phyloP scores from a whole-genome alignment of 371 early-diverging fungal genomes.

The Paraphysoderma sedebokerense region DNA sequence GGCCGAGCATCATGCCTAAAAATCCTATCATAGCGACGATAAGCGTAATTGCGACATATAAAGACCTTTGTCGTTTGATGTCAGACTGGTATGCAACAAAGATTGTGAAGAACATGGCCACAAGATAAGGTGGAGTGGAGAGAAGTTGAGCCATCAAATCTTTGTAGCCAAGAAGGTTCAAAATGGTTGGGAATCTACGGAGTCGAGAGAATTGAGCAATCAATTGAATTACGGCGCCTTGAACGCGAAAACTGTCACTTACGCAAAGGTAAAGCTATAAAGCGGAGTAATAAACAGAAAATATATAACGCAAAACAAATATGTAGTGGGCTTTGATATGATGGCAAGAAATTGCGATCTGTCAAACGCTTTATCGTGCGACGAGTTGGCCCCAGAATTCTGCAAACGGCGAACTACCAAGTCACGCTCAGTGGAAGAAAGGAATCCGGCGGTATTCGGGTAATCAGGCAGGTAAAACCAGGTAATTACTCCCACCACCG shows the following conservation, averaged over 20 bases:
- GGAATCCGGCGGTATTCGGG: slow-evolving; percentile 39
- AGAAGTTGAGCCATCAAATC: background rate
- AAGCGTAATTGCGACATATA: too few species aligned
- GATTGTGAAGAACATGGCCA: too few species aligned
- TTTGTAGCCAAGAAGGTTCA: background rate
- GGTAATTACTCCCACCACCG: slow-evolving; percentile 17
- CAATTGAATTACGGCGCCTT: too few species aligned
- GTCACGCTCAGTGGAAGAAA: slow-evolving; percentile 8
- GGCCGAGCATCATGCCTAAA: too few species aligned
- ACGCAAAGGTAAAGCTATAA: background rate
- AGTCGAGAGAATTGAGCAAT: too few species aligned
- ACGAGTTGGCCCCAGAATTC: background rate
- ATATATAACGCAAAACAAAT: background rate
- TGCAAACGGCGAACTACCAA: background rate
- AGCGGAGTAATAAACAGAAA: too few species aligned
- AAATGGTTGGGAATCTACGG: background rate
- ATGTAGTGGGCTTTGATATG: background rate
- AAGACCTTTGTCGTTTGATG: too few species aligned
- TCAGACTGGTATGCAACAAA: too few species aligned
- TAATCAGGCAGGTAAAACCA: slow-evolving; percentile 43
- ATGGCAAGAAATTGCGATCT: background rate
- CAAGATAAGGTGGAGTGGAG: background rate
- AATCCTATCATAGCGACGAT: too few species aligned
- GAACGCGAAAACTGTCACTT: too few species aligned
- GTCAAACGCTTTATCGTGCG: background rate